Evolutionary conservation across 768 basidiomycete genomes (phyloP).

Genomic region (Lactifluus piperatus): DNA sequence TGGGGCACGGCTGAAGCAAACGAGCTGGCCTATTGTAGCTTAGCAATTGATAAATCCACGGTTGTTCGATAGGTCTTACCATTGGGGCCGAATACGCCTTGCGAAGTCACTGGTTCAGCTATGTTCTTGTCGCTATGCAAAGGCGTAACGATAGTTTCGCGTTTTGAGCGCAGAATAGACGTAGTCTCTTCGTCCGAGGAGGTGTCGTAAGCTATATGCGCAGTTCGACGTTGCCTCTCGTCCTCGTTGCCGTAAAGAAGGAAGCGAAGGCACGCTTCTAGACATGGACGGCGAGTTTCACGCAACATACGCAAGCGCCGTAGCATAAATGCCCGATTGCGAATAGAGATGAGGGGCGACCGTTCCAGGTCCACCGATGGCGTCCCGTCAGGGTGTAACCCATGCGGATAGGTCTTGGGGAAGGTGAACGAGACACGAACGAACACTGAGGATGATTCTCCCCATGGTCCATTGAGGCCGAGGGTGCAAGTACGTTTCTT

Average conservation of each 20-base stretch:
- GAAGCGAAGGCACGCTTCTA: constrained; percentile 78
- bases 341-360: constrained; percentile 69
- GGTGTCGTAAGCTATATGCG: constrained; percentile 46
- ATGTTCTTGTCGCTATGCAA: constrained; percentile 66
- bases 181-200: constrained; percentile 56
- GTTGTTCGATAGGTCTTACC: constrained; percentile 36
- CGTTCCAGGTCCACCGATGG: constrained; percentile 78
- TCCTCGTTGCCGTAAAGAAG: constrained; percentile 64
- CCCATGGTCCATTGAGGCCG: constrained; percentile 87
- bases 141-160: constrained; percentile 45
- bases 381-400: constrained; percentile 49
- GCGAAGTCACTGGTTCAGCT: constrained; percentile 77
- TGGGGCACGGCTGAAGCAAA: constrained; percentile 78
- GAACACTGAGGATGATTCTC: constrained; percentile 74
- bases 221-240: constrained; percentile 33
- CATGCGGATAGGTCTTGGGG: constrained; percentile 71
- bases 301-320: constrained; percentile 66
- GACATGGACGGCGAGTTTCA: constrained; percentile 67
- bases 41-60: background rate
- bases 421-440: constrained; percentile 86
- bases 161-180: constrained; percentile 29
- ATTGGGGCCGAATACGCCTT: constrained; percentile 83
- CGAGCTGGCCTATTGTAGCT: constrained; percentile 57
- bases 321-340: constrained; percentile 70
- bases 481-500: constrained; percentile 78